Conservation (phyloP, 129 eudicot genomes). For the Silybum marianum region DNA sequence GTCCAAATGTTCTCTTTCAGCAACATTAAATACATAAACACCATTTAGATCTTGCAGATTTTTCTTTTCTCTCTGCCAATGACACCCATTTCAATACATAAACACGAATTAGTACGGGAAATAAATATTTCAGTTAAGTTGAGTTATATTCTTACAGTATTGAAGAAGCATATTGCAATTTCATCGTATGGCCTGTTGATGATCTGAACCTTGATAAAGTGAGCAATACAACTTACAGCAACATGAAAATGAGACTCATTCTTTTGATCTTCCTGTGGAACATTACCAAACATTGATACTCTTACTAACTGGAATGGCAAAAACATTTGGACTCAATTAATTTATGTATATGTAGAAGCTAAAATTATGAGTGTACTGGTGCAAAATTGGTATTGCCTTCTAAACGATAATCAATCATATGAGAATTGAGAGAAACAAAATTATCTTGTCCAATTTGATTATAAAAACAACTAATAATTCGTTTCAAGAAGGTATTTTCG, state of each 20-base stretch:
- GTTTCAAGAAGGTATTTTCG: constrained; percentile 1
- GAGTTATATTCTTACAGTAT: constrained; percentile 62
- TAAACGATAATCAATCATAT: constrained; percentile 7
- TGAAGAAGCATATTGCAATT: constrained; percentile 92
- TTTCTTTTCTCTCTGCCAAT: constrained; percentile 83
- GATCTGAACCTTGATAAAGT: constrained; percentile 77
- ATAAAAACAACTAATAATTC: neutral
- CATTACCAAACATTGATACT: constrained; percentile 6
- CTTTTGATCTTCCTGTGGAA: constrained; percentile 65
- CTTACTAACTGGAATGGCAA: neutral
- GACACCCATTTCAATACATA: constrained; percentile 14
- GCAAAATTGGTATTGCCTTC: neutral
- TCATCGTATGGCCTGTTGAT: constrained; percentile 94
- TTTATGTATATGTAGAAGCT: neutral
- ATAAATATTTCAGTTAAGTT: constrained; percentile 10
- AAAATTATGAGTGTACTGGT: neutral
- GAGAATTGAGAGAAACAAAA: neutral
- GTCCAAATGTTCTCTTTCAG: constrained; percentile 81
- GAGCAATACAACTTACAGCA: constrained; percentile 71
- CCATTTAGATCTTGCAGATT: constrained; percentile 79
- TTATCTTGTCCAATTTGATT: neutral
- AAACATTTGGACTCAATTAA: neutral
- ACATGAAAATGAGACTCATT: constrained; percentile 68
- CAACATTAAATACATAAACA: constrained; percentile 82
- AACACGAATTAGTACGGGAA: neutral